Base-by-base conservation (phyloP, 768 basidiomycete species). In the Tricholoma furcatifolium region DNA sequence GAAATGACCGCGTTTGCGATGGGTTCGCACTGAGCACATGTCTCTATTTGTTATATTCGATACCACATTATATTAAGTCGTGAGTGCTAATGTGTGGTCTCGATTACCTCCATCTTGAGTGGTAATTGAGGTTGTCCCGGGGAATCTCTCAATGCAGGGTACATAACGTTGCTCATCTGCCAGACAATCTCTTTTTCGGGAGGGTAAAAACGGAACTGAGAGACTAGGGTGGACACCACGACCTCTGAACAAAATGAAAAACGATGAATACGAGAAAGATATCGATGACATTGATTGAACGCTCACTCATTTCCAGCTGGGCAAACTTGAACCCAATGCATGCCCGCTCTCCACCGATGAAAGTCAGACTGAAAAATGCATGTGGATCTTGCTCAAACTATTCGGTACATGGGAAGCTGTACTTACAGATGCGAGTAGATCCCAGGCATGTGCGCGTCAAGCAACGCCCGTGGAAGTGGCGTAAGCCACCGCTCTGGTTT, bases 271-370 rank as follows among this genome's bases (percentile, higher is more conserved):
- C n/a, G n/a, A n/a, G n/a, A n/a, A n/a, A n/a, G n/a, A n/a, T n/a
- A n/a, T n/a, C n/a, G n/a, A 23, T 35, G 27, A 14, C n/a, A 17
- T 10, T 6, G 14, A 20, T 40, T 6, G 18, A 17, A 9, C 2
- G 62, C 69, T 30, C 49, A 73, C 72, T 73, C 57, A 70, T 71
- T 51, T 73, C 71, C 24, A 72, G 53, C 51, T 73, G 65, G 2
- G 73, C 62, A 55, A 74, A 73, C 56, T 73, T 72, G 64, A 72
- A 1, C 62, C n/a, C n/a, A n/a, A n/a, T n/a, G n/a, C n/a, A n/a
- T n/a, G n/a, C n/a, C n/a, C n/a, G n/a, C n/a, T n/a, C 59, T 15
- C 71, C 71, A 35, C 63, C 69, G 12, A 67, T 41, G 56, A 70
- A 73, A 1, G 70, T 70, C 66, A 70, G 62, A 38, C 70, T 70